Percentiles rank a stretch among this genome's conserved stretches.
Evolutionary conservation across 495 filamentous ascomycete genomes (phyloP).

Genomic region (Aspergillus funiculosus): DNA sequence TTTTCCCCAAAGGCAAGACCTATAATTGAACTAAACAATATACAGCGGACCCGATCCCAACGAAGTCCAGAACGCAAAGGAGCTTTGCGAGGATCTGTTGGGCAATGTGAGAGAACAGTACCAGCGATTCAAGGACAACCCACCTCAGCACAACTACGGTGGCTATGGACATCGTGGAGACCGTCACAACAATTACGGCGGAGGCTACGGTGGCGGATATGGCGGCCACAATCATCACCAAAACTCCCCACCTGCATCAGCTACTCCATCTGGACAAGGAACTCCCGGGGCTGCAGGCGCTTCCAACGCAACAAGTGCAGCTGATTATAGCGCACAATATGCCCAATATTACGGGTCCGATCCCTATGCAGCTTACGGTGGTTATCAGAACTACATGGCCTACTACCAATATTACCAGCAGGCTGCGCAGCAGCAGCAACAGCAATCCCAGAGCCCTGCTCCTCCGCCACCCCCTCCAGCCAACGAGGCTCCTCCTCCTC

Average conservation of each 20-base stretch:
- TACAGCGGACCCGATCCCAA: constrained; percentile 75
- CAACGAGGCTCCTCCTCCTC: constrained; percentile 60
- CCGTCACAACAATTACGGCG: constrained; percentile 28
- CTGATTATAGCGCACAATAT: constrained; percentile 72
- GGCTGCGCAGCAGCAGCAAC: constrained; percentile 48
- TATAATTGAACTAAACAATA: constrained; percentile 26
- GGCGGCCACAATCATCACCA: constrained; percentile 34
- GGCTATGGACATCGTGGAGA: constrained; percentile 46
- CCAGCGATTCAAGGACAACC: constrained; percentile 80
- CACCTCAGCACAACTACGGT: constrained; percentile 59
- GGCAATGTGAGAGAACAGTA: constrained; percentile 79
- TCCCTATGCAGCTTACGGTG: constrained; percentile 89
- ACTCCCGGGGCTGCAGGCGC: constrained; percentile 34
- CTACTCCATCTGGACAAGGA: constrained; percentile 30
- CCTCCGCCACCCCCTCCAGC: constrained; percentile 57
- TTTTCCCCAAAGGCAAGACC: not conserved
- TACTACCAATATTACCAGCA: constrained; percentile 67
- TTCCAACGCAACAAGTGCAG: constrained; percentile 40
- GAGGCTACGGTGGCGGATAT: constrained; percentile 29
- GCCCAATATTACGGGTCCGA: constrained; percentile 78
- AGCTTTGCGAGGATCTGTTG: constrained; percentile 81
- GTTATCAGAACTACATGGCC: constrained; percentile 68
- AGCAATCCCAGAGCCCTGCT: constrained; percentile 40
- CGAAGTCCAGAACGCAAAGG: constrained; percentile 81
- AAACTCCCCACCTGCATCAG: constrained; percentile 36